Evolutionary conservation across 116 monocot species (phyloP).

Genomic region (Trichopus zeylanicus): DNA sequence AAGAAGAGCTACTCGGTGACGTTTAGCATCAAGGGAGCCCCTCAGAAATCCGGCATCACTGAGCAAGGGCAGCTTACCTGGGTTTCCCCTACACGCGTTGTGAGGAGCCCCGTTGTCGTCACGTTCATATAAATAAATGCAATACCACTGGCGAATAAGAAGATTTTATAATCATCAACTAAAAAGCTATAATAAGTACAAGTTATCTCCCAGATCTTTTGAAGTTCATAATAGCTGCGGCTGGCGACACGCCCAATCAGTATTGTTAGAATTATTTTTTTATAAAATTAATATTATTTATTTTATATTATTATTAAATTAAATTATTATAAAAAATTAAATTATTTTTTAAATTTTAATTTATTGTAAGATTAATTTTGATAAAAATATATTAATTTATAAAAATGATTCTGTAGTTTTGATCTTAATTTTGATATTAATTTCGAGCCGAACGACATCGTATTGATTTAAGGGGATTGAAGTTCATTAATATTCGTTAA

Average conservation of each 20-base stretch:
- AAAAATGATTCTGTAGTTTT: too few species aligned
- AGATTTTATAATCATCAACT: neutral
- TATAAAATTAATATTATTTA: too few species aligned
- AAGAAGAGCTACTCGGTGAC: neutral
- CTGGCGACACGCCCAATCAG: constrained; percentile 1
- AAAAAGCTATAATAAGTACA: neutral
- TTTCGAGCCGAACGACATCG: too few species aligned
- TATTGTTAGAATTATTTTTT: too few species aligned
- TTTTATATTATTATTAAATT: too few species aligned
- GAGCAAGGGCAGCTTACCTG: neutral
- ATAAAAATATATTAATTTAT: too few species aligned
- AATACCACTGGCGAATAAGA: neutral
- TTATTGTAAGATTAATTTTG: too few species aligned
- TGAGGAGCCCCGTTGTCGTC: neutral
- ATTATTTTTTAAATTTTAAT: too few species aligned
- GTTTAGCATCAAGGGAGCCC: neutral
- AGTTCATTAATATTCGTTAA: too few species aligned
- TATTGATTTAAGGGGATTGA: too few species aligned
- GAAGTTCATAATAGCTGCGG: constrained; percentile 8
- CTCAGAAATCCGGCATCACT: neutral
- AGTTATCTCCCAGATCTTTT: constrained; percentile 5
- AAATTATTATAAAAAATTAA: too few species aligned
- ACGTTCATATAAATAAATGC: neutral
- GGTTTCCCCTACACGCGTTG: neutral
- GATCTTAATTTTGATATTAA: too few species aligned